phyloP scores from a whole-genome alignment of 2,329 filamentous ascomycete genomes.

The Escovopsis weberi region DNA sequence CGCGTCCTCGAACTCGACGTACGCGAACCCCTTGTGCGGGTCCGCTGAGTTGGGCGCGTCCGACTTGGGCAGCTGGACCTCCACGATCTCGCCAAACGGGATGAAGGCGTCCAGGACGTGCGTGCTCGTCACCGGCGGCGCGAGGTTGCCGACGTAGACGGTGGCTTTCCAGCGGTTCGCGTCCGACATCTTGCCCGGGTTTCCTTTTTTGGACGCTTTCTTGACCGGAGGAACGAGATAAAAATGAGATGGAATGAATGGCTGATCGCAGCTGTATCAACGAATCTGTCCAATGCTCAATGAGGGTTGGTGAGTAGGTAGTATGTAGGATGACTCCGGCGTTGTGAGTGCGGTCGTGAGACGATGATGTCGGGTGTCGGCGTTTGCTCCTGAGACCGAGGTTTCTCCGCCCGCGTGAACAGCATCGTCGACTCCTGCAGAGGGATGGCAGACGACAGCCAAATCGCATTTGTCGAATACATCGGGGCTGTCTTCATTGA shows the following conservation, averaged over 20 bases:
- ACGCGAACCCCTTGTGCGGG: slow-evolving; percentile 82
- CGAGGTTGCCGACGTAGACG: slow-evolving; percentile 80
- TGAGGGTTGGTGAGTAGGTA: no score
- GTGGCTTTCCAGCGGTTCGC: slow-evolving; percentile 75
- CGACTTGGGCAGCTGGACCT: slow-evolving; percentile 79
- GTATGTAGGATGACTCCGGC: no score
- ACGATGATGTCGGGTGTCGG: no score
- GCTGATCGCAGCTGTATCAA: not conserved
- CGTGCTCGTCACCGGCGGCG: slow-evolving; percentile 58
- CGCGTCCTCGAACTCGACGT: slow-evolving; percentile 81
- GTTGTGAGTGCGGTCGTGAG: no score
- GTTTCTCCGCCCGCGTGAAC: not conserved
- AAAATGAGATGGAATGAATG: not conserved
- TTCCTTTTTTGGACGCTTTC: not conserved
- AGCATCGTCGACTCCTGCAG: not conserved
- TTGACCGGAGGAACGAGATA: no score
- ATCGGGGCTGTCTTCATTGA: no score
- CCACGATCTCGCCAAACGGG: slow-evolving; percentile 89
- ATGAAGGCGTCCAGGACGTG: slow-evolving; percentile 85
- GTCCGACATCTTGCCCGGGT: slow-evolving; percentile 53
- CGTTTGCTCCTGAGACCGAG: no score
- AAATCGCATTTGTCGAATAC: no score
- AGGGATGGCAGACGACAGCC: not conserved
- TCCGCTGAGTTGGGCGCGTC: slow-evolving; percentile 67
- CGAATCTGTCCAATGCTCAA: no score